Evolutionary conservation across 2,329 filamentous ascomycete genomes (phyloP).

Genomic region (Cercospora canescens): DNA sequence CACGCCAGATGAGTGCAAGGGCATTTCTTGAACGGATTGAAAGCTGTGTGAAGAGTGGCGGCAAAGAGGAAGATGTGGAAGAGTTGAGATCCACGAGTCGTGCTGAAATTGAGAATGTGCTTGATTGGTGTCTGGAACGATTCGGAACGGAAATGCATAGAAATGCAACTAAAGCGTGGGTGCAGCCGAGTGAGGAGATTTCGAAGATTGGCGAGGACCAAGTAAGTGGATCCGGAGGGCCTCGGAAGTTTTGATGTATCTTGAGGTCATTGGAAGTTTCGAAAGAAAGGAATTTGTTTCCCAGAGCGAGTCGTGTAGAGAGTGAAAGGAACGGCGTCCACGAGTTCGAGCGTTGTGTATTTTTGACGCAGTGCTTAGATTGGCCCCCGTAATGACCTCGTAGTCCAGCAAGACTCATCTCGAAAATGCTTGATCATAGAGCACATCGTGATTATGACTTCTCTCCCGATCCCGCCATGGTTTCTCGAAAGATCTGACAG

Average conservation of each 20-base stretch:
- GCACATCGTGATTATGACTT: not conserved
- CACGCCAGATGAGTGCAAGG: constrained; percentile 11
- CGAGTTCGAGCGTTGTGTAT: too few relatives aligned
- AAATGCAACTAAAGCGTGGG: constrained; percentile 49
- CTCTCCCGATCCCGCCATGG: not conserved
- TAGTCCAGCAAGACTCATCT: not conserved
- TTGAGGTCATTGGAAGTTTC: too few relatives aligned
- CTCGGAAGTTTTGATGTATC: constrained; percentile 49
- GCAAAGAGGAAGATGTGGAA: constrained; percentile 31
- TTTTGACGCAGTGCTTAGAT: not conserved
- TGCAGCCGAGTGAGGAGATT: constrained; percentile 43
- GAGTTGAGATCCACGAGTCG: constrained; percentile 38
- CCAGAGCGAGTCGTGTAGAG: too few relatives aligned
- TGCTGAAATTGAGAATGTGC: constrained; percentile 43
- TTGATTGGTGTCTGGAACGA: constrained; percentile 47
- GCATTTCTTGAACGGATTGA: constrained; percentile 17
- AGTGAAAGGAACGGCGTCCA: too few relatives aligned
- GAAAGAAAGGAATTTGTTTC: too few relatives aligned
- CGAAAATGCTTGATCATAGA: not conserved
- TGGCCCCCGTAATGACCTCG: too few relatives aligned
- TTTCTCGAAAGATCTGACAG: not conserved
- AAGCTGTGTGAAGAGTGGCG: constrained; percentile 23
- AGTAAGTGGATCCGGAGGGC: constrained; percentile 47
- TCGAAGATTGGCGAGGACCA: constrained; percentile 44
- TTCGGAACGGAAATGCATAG: constrained; percentile 45